phyloP scores from a whole-genome alignment of 73 alveolate species.

The Paramecium biaurelia region DNA sequence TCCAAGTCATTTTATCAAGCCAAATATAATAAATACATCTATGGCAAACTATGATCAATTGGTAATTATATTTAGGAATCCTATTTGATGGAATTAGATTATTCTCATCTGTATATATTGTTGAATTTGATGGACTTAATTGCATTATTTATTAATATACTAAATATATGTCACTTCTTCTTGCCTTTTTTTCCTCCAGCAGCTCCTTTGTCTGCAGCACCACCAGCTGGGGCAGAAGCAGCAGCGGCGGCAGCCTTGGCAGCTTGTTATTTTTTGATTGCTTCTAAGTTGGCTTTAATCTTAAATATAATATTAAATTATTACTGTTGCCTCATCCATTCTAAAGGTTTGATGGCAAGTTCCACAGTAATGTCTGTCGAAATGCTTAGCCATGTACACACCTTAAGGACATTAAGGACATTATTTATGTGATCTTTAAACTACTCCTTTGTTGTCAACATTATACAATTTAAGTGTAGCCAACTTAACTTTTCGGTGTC shows the following conservation, averaged over 20 bases:
- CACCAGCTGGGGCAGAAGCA: slow-evolving; percentile 48
- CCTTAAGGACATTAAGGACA: slow-evolving; percentile 93
- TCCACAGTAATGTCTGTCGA: slow-evolving; percentile 94
- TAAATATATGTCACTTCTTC: slow-evolving; percentile 55
- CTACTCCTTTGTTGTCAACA: slow-evolving; percentile 81
- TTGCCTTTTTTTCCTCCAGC: slow-evolving; percentile 49
- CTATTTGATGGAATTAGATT: neutral
- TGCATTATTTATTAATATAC: neutral
- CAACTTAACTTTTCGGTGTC: slow-evolving; percentile 73
- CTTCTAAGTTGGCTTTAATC: slow-evolving; percentile 59
- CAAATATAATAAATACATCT: neutral
- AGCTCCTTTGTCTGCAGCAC: slow-evolving; percentile 57
- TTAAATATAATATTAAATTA: neutral
- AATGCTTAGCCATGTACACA: slow-evolving; percentile 92
- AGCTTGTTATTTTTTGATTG: slow-evolving; percentile 41
- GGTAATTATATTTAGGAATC: neutral
- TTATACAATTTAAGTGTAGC: slow-evolving; percentile 87
- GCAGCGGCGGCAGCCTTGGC: slow-evolving; percentile 51
- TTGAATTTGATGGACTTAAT: neutral
- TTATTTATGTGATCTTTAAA: slow-evolving; percentile 79
- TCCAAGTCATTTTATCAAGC: slow-evolving; percentile 58
- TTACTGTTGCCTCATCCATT: slow-evolving; percentile 63
- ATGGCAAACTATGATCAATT: neutral
- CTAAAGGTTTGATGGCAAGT: slow-evolving; percentile 75
- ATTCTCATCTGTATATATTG: neutral